phyloP scores from a whole-genome alignment of 2,329 filamentous ascomycete species.

The Aspergillus eucalypticola region DNA sequence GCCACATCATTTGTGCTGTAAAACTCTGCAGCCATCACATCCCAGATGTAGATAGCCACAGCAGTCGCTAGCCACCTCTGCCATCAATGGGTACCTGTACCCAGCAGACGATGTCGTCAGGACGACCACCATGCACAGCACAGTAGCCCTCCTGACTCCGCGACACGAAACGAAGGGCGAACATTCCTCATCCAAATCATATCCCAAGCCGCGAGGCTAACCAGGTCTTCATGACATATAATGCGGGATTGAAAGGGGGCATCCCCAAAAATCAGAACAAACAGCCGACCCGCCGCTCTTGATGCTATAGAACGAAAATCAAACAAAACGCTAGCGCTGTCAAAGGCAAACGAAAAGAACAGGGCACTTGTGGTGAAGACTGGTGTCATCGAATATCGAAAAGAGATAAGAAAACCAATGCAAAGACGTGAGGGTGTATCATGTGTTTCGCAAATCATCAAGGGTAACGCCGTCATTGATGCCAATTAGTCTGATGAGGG shows the following conservation, averaged over 20 bases:
- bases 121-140: slow-evolving; percentile 3
- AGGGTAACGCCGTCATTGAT: slow-evolving; percentile 57
- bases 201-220: slow-evolving; percentile 52
- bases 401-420: slow-evolving; percentile 35
- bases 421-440: slow-evolving; percentile 42
- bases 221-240: slow-evolving; percentile 51
- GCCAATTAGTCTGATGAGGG: slow-evolving; percentile 48
- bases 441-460: slow-evolving; percentile 47
- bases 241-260: slow-evolving; percentile 42
- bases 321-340: slow-evolving; percentile 39
- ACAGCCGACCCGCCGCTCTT: slow-evolving; percentile 52
- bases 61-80: slow-evolving; percentile 32
- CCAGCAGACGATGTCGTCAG: not conserved
- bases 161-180: slow-evolving; percentile 37
- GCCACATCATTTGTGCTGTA: slow-evolving; percentile 1
- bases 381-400: slow-evolving; percentile 33
- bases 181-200: slow-evolving; percentile 45
- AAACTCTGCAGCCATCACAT: slow-evolving; percentile 32
- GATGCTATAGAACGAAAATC: slow-evolving; percentile 42
- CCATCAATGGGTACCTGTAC: slow-evolving; percentile 21
- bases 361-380: slow-evolving; percentile 23
- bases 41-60: slow-evolving; percentile 33
- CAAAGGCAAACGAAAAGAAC: slow-evolving; percentile 10
- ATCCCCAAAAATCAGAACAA: slow-evolving; percentile 39
- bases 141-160: not conserved